Percentiles rank a stretch among this genome's conserved stretches.
Evolutionary conservation across 2,329 filamentous ascomycete species (phyloP).

Genomic region (Hymenoscyphus fructigenus): DNA sequence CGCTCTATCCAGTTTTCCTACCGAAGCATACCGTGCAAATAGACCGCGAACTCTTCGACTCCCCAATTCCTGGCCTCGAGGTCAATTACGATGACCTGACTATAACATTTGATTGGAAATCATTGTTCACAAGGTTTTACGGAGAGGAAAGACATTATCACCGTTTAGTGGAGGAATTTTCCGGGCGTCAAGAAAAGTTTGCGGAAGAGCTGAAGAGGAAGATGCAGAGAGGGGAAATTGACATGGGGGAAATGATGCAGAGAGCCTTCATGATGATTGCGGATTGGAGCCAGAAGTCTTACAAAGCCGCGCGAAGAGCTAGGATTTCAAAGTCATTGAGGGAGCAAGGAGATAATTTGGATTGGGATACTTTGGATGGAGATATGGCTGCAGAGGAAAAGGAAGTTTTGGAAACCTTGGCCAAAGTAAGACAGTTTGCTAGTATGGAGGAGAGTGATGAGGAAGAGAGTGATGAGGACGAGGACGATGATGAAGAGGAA

Average conservation of each 20-base stretch:
- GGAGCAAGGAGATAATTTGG: constrained; percentile 9
- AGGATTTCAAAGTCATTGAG: constrained; percentile 14
- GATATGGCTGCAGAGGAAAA: constrained; percentile 1
- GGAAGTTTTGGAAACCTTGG: constrained; percentile 6
- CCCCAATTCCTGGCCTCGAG: constrained; percentile 14
- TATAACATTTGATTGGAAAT: constrained; percentile 17
- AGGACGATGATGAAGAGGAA: constrained; percentile 5
- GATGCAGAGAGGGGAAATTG: constrained; percentile 11
- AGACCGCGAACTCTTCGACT: constrained; percentile 18
- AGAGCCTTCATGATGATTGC: constrained; percentile 16
- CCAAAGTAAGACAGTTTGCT: constrained; percentile 4
- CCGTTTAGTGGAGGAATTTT: constrained; percentile 2
- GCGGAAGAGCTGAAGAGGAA: constrained; percentile 10
- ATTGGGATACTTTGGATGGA: constrained; percentile 9
- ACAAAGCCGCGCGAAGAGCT: constrained; percentile 15
- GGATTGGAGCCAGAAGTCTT: constrained; percentile 1
- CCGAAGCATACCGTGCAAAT: constrained; percentile 15
- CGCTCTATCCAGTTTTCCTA: not conserved
- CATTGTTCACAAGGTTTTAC: constrained; percentile 15
- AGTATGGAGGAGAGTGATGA: constrained; percentile 16
- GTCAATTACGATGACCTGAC: constrained; percentile 10
- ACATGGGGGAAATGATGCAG: constrained; percentile 9
- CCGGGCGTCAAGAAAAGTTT: constrained; percentile 7
- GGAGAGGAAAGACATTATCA: constrained; percentile 17
- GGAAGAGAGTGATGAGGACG: constrained; percentile 7